Evolutionary conservation across 768 basidiomycete species (phyloP), one percentile per base, ranked within the genome.

Genomic region (Ramaria rubella): DNA sequence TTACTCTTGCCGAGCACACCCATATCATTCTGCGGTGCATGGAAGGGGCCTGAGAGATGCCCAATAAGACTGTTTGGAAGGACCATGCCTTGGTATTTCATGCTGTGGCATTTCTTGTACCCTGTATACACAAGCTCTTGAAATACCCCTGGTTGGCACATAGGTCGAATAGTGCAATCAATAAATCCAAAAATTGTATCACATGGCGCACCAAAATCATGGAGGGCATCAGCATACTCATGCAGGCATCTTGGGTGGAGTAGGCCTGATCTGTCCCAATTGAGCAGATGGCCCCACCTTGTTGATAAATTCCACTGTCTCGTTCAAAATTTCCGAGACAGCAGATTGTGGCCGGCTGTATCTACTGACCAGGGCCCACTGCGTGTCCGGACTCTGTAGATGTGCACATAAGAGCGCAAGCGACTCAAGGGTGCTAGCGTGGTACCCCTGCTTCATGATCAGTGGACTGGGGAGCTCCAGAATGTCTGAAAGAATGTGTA

Each of bases 81-180:
- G 42, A 53, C 63, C 29, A 69, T n/a, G 1, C 60, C 65, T 38
- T 69, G 68, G 43, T 53, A 69, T 46, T 70, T 70, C 12, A 62
- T 44, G 3, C 66, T 65, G 54, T 70, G 67, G 33, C 53, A 19
- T 53, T 65, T 67, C 57, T 68, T 68, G 49, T 66, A 57, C 5
- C 69, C 67, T 52, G 64, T 67, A 26, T 57, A 38, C 45, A 60
- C 38, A 38, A 57, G 38, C 1, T 61, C 49, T 27, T 64, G 62
- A 12, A 33, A 57, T 24, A 31, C n/a, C 8, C 49, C 34, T 2
- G 66, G 66, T 2, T 58, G 64, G 51, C 56, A 44, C 12, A 62
- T 63, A 0, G 15, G 7, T 1, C 61, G 60, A 30, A 68, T 64
- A 21, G 66, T 67, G 49, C 63, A 61, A 58, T 68, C 67, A 3